Conservation (phyloP, 148 eudicot species). For the Fagopyrum esculentum region DNA sequence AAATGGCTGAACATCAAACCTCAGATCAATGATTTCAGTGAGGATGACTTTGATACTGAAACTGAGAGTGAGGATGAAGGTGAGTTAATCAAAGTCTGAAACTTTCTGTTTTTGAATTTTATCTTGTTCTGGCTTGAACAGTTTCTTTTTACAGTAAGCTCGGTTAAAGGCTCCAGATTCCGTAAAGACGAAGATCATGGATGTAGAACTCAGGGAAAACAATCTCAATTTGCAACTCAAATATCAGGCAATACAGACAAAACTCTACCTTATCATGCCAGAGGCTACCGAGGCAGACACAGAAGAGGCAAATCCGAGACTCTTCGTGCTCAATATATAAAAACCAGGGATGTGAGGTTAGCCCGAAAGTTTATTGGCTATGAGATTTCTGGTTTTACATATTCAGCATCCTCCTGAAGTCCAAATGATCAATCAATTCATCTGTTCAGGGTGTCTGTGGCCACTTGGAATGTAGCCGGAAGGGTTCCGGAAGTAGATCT, state of each 20-base stretch:
- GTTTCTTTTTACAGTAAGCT: slow-evolving; percentile 16
- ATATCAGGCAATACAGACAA: slow-evolving; percentile 10
- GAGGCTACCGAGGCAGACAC: slow-evolving; percentile 33
- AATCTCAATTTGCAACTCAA: slow-evolving; percentile 10
- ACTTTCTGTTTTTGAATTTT: neutral
- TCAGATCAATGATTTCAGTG: slow-evolving; percentile 72
- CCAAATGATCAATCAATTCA: neutral
- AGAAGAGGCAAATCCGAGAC: slow-evolving; percentile 86
- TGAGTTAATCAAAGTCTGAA: too few species aligned
- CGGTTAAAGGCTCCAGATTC: slow-evolving; percentile 8
- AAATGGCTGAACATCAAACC: slow-evolving; percentile 94
- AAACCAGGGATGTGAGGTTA: slow-evolving; percentile 88
- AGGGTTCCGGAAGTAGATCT: slow-evolving; percentile 52
- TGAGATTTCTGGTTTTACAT: slow-evolving; percentile 1
- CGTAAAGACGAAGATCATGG: slow-evolving; percentile 1
- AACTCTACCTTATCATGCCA: neutral
- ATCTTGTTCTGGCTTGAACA: slow-evolving; percentile 5
- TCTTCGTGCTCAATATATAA: slow-evolving; percentile 61
- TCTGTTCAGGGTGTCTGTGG: slow-evolving; percentile 49
- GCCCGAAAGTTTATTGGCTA: slow-evolving; percentile 10
- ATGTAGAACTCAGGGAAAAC: neutral
- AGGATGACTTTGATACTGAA: slow-evolving; percentile 85
- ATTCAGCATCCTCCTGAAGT: neutral
- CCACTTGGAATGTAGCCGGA: slow-evolving; percentile 95
- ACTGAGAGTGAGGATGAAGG: slow-evolving; percentile 89